Evolutionary conservation across 495 filamentous ascomycete genomes (phyloP), one percentile per base, ranked within the genome.

Genomic region (Hypomontagnella monticulosa): DNA sequence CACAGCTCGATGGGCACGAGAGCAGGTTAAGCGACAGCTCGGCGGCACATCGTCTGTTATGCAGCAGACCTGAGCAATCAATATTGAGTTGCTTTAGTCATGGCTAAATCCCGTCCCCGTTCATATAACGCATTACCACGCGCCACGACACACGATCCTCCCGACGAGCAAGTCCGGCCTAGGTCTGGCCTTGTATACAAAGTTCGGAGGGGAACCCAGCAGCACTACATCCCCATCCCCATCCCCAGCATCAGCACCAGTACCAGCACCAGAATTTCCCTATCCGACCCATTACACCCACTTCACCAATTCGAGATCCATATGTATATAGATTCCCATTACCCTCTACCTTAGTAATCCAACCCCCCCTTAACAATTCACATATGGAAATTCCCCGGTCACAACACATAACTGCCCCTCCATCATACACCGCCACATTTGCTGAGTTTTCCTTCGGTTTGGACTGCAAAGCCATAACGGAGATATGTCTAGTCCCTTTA

Each of bases 1-100:
- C 27, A 98, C 94, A 15, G 95, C 95, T 70, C 89, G 95, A 49
- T 99, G 95, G 95, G 93, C 95, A 58, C 89, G 95, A 36, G 96
- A 98, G 81, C 93, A 97, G 72, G 93, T 98, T 73, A 97, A 97
- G 84, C 88, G 92, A 64, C 95, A 99, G 76, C 85, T 90, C 51
- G 82, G 83, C 27, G 84, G 84, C 57, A 71, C 76, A 19, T 71
- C 80, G 57, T 72, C 69, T 34, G 74, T 81, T 57, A 82, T 83
- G 79, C 72, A 71, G 20, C 76, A 80, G 61, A 79, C 79, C 37
- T 81, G 79, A 83, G 56, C 65, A 32, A 43, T 8, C 40, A 51
- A 10, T 16, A 20, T 57, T 20, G 11, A 23, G 27, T 49, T n/a
- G 12, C 36, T 61, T 49, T n/a, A 33, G 51, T 44, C 23, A 50